Evolutionary conservation across 176 grass and related monocot species (phyloP), one percentile per base, ranked within the genome.

Genomic region (Oryza punctata): DNA sequence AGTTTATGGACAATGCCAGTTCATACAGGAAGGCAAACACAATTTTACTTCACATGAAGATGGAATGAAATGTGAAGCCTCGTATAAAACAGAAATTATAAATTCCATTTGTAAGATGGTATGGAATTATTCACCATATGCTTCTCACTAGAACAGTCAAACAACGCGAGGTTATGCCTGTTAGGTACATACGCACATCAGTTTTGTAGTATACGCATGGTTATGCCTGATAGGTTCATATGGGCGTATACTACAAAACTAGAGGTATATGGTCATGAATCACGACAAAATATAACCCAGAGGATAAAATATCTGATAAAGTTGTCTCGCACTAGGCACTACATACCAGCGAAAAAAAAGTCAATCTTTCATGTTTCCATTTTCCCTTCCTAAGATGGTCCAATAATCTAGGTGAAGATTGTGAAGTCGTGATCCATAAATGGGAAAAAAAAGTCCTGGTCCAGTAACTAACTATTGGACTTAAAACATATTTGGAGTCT

Each of bases 251-350:
- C 7, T 70, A 69, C 37, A 64, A 38, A 81, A 21, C 43, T n/a
- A 24, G 33, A 15, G 14, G 79, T 21, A 78, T 69, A 54, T 52
- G 27, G 6, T 77, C 21, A 12, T 41, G 33, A 32, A 2, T 70
- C 14, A 21, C 52, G 33, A 44, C 13, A 77, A 63, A 70, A 71
- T 77, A 67, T 43, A 81, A 69, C 59, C 72, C 70, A 10, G 7
- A 70, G 5, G 63, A 77, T 87, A 71, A 52, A 6, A 21, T 78
- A 49, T 68, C 63, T 45, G 37, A 50, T 63, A 78, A 76, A 76
- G 9, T 69, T 76, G 71, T 63, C 72, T 70, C 47, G 21, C 72
- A 7, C 78, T 49, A 75, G 29, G 81, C 45, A 86, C 82, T 38
- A 30, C 16, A 78, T 24, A 74, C 12, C 7, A 69, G 74, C 2